Evolutionary conservation across 139 green algal genomes (phyloP).

Genomic region (Picochlorum sp.): DNA sequence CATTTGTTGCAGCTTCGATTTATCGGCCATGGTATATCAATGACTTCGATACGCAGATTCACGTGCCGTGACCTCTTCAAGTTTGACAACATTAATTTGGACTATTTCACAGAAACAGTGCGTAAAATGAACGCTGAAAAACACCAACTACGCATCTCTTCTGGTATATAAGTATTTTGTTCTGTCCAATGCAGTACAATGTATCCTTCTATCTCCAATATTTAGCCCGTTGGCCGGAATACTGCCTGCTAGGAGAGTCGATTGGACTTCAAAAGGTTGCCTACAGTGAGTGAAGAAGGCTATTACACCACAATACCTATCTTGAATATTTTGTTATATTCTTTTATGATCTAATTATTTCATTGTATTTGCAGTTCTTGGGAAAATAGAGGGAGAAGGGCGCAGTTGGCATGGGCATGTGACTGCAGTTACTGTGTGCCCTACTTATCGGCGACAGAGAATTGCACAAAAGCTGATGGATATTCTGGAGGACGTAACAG

Average conservation of each 20-base stretch:
- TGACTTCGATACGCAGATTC: conserved; percentile 86
- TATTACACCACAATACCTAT: neutral
- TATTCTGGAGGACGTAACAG: conserved; percentile 71
- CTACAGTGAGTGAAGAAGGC: conserved; percentile 45
- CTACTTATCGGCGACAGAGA: conserved; percentile 58
- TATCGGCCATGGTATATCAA: too few relatives aligned
- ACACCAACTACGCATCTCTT: neutral
- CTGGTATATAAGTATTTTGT: neutral
- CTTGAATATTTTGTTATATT: neutral
- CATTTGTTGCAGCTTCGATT: too few relatives aligned
- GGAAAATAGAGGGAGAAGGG: conserved; percentile 85
- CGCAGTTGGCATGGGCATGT: conserved; percentile 94
- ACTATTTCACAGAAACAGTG: conserved; percentile 94
- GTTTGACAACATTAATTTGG: conserved; percentile 96
- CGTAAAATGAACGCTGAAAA: neutral
- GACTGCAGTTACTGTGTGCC: conserved; percentile 91
- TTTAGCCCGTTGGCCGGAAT: conserved; percentile 85
- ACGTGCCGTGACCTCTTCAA: conserved; percentile 83
- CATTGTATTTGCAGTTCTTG: conserved; percentile 46
- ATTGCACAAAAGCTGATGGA: conserved; percentile 91
- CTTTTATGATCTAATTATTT: neutral
- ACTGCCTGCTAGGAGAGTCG: conserved; percentile 67
- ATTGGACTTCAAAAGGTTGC: conserved; percentile 62
- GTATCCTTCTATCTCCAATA: conserved; percentile 93
- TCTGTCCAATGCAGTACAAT: conserved; percentile 66